Evolutionary conservation across 345 rosid species (phyloP).

Genomic region (Moringa oleifera): DNA sequence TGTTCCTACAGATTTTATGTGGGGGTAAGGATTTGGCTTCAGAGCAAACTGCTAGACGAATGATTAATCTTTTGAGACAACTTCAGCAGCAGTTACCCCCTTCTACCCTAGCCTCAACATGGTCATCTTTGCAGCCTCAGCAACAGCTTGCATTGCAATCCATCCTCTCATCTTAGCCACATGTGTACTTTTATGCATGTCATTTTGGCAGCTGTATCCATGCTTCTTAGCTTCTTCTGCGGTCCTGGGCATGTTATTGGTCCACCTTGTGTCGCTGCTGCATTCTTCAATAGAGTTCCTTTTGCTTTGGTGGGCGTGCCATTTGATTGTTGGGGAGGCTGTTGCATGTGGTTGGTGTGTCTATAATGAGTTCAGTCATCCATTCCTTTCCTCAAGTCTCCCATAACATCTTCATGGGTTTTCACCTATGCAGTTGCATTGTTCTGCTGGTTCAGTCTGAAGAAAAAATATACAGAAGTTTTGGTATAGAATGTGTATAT

Average conservation of each 20-base stretch:
- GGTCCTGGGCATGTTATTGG: no score
- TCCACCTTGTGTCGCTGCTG: no score
- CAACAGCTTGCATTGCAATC: constrained; percentile 92
- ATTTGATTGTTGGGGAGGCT: no score
- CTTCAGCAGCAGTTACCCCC: constrained; percentile 94
- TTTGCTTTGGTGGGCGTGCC: no score
- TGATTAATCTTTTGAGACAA: constrained; percentile 80
- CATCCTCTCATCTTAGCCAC: constrained; percentile 79
- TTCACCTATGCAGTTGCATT: not conserved
- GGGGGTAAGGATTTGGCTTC: constrained; percentile 94
- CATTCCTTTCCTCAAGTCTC: constrained; percentile 4
- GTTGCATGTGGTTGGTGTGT: no score
- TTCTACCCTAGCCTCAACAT: constrained; percentile 78
- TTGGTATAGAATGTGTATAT: constrained; percentile 10
- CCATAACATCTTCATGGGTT: constrained; percentile 1
- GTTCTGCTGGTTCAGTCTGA: constrained; percentile 12
- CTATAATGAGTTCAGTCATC: no score
- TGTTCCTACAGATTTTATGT: constrained; percentile 58
- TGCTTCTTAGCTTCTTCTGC: no score
- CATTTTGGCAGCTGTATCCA: no score
- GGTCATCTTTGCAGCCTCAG: constrained; percentile 90
- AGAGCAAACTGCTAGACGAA: constrained; percentile 72
- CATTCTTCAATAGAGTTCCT: no score
- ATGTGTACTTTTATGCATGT: not conserved
- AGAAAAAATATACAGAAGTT: constrained; percentile 12